Conservation (phyloP, 2,329 filamentous ascomycete species). For the Coniochaeta ligniaria region DNA sequence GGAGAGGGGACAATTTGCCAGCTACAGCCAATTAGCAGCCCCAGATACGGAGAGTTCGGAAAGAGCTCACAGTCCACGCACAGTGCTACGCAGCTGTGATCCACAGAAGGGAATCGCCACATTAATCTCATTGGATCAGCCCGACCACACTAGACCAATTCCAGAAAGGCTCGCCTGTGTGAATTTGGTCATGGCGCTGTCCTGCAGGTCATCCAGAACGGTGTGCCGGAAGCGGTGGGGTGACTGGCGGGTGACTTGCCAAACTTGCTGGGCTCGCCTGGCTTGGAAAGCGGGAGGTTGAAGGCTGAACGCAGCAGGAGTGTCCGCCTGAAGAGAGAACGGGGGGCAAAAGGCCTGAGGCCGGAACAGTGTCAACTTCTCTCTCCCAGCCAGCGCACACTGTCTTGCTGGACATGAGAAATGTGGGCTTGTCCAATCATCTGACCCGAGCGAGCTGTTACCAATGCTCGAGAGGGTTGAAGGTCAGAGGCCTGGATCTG, state of each 20-base stretch:
- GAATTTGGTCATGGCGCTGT: constrained; percentile 7
- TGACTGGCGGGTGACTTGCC: background rate
- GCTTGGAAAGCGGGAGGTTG: background rate
- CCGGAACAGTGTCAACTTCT: background rate
- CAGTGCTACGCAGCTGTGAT: background rate
- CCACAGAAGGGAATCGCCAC: constrained; percentile 6
- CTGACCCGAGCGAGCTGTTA: background rate
- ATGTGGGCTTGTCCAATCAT: too few species aligned
- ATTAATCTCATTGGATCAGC: constrained; percentile 3
- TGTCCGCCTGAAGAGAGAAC: background rate
- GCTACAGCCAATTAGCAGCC: background rate
- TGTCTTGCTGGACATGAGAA: background rate
- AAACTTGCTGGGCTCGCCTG: too few species aligned
- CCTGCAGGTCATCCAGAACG: background rate
- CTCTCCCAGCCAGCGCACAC: background rate
- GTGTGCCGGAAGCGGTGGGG: constrained; percentile 1
- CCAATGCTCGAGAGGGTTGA: background rate
- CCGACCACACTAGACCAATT: background rate
- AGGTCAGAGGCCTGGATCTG: background rate
- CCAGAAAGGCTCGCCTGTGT: constrained; percentile 4
- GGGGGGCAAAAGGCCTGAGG: background rate
- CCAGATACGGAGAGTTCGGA: background rate
- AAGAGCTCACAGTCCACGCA: background rate
- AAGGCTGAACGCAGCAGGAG: background rate
- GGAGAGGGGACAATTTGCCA: background rate